A percentile compares a stretch with the other conserved stretches of the same genome.
These are phyloP conservation scores for Myriosclerotinia curreyana DNA, from an alignment of 2,329 filamentous ascomycete genomes.

Conservation along the genomic window DNA sequence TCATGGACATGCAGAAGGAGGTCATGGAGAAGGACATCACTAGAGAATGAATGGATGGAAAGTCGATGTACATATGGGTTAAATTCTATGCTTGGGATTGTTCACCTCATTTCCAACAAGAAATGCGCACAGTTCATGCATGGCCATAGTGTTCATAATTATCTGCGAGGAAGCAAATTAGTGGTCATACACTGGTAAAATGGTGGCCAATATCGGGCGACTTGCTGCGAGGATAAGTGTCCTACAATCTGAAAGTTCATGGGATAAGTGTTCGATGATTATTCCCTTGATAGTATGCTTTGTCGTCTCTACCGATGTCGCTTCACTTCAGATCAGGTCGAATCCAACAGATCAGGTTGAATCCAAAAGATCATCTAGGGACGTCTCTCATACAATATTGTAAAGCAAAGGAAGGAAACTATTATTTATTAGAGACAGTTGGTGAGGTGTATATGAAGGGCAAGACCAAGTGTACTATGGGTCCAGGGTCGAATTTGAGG, in stretches of 20 bases:
- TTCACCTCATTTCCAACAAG: slow-evolving; percentile 3
- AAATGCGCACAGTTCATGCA: neutral
- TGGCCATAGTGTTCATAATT: neutral
- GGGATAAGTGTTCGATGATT: slow-evolving; percentile 3
- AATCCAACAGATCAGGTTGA: neutral
- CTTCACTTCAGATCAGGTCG: neutral
- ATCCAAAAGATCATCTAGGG: neutral
- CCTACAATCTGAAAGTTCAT: neutral
- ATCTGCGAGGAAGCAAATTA: neutral
- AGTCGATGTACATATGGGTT: slow-evolving; percentile 43
- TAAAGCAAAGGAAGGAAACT: neutral
- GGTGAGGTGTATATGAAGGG: neutral
- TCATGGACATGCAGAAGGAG: slow-evolving; percentile 48
- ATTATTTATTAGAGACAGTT: neutral
- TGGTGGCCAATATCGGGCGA: neutral
- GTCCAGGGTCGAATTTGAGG: no score
- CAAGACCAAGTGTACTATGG: no score
- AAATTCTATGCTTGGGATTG: slow-evolving; percentile 21
- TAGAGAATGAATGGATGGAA: slow-evolving; percentile 40
- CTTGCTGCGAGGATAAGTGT: neutral
- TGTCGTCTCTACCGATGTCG: neutral
- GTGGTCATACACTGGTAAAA: neutral
- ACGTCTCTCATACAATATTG: no score
- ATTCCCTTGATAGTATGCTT: neutral
- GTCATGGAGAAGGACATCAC: slow-evolving; percentile 57